Base-by-base conservation (phyloP, 2,329 filamentous ascomycete genomes). In the Leptographium wingfieldii region DNA sequence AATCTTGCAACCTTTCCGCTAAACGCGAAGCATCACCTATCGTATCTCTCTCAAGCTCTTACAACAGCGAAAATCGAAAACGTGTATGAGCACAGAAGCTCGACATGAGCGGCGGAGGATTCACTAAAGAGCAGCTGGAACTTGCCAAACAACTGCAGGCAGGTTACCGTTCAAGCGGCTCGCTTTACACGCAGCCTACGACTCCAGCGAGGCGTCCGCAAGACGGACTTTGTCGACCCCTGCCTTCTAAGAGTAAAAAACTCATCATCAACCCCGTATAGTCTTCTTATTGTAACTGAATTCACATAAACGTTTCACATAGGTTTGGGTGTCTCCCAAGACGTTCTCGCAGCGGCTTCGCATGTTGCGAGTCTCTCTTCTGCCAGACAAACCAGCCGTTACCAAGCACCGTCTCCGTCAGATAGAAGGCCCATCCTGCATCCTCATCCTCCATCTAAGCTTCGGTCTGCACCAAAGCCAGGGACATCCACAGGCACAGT, bases 111-210 rank as follows among this genome's bases (percentile, higher is more conserved):
- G 16, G n/a, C 27, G 33, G 25, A 22, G 59, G 55, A 4, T 61
- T 58, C 19, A 56, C 56, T 2, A 29, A 46, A 35, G 62, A 65
- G 27, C 63, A 65, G 61, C 55, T 65, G 19, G 60, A 55, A 5
- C 14, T 64, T 12, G 63, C 63, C n/a, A 63, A 54, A 43, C 49
- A 63, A 43, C 59, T 65, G 5, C 63, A 60, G 12, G 57, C 25
- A 4, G 29, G 48, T 25, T 65, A 58, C 33, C 35, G 56, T 5
- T 27, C 43, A 16, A 62, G 54, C 38, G 63, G 63, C 22, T 60
- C 60, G 4, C 57, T 61, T 38, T 56, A n/a, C 19, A 33, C 59
- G 1, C 49, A 60, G 43, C n/a, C 56, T 19, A 5, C 33, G 22
- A 29, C 49, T 4, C 29, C 33, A 14, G 29, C 55, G 3, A 27